phyloP scores from a whole-genome alignment of 768 basidiomycete genomes.

The Lactarius tabidus region DNA sequence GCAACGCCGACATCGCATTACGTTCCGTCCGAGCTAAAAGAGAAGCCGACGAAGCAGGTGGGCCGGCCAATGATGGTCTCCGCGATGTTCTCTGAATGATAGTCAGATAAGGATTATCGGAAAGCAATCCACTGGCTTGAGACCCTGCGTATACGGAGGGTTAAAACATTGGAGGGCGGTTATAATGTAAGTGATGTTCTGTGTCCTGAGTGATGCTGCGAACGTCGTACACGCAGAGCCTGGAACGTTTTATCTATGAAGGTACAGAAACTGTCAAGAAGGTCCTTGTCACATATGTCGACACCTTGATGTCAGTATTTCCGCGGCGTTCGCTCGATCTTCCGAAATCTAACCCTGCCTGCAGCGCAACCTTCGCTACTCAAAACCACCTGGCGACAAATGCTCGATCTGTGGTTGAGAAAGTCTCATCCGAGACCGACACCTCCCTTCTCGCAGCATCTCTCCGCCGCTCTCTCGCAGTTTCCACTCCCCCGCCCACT shows the following conservation, averaged over 20 bases:
- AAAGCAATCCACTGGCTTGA: slow-evolving; percentile 91
- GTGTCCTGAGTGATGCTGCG: background rate
- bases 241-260: slow-evolving; percentile 77
- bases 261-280: slow-evolving; percentile 58
- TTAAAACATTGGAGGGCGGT: slow-evolving; percentile 78
- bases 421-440: slow-evolving; percentile 70
- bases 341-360: slow-evolving; percentile 8
- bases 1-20: slow-evolving; percentile 60
- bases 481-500: slow-evolving; percentile 64
- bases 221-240: slow-evolving; percentile 50
- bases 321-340: background rate
- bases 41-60: slow-evolving; percentile 89
- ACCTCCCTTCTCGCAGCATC: slow-evolving; percentile 49
- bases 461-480: slow-evolving; percentile 59
- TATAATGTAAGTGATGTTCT: slow-evolving; percentile 53
- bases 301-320: slow-evolving; percentile 65
- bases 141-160: slow-evolving; percentile 75
- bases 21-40: slow-evolving; percentile 78
- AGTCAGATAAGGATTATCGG: slow-evolving; percentile 81
- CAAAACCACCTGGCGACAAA: slow-evolving; percentile 70
- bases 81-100: slow-evolving; percentile 3
- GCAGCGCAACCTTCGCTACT: slow-evolving; percentile 74
- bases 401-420: slow-evolving; percentile 54
- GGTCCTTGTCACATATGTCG: slow-evolving; percentile 68
- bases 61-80: slow-evolving; percentile 24